A percentile compares a stretch with the other conserved stretches of the same genome.
Evolutionary conservation across 2,329 filamentous ascomycete genomes (phyloP).

Genomic region (Monosporascus sp.): DNA sequence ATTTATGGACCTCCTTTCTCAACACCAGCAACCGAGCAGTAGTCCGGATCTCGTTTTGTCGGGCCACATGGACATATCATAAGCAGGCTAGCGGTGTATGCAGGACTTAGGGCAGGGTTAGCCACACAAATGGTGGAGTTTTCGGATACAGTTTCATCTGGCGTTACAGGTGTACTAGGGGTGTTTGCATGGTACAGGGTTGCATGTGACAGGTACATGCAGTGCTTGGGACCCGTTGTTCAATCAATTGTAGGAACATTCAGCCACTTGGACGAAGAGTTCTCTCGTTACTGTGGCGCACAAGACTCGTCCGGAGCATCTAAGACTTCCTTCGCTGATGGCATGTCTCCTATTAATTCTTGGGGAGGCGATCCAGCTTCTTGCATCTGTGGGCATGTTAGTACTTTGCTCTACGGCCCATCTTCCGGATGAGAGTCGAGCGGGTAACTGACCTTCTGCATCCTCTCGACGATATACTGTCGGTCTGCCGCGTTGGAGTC

Average conservation of each 20-base stretch:
- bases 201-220: slow-evolving; percentile 15
- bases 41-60: slow-evolving; percentile 23
- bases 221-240: slow-evolving; percentile 6
- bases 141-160: slow-evolving; percentile 10
- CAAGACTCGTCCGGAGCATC: slow-evolving; percentile 57
- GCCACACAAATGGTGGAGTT: slow-evolving; percentile 5
- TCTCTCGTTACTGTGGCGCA: slow-evolving; percentile 49
- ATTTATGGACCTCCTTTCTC: slow-evolving; percentile 61
- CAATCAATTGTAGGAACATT: slow-evolving; percentile 19
- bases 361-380: slow-evolving; percentile 82
- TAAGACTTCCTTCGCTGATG: slow-evolving; percentile 69
- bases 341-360: slow-evolving; percentile 87
- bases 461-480: slow-evolving; percentile 91
- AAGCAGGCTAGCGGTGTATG: slow-evolving; percentile 2
- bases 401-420: not conserved
- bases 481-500: slow-evolving; percentile 78
- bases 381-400: slow-evolving; percentile 72
- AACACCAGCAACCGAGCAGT: slow-evolving; percentile 26
- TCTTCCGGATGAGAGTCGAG: not conserved
- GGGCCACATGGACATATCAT: slow-evolving; percentile 45
- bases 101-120: not conserved
- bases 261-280: slow-evolving; percentile 5
- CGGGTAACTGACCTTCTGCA: slow-evolving; percentile 74
- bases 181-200: slow-evolving; percentile 11
- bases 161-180: slow-evolving; percentile 16